A percentile compares a stretch with the other conserved stretches of the same genome.
Conservation (phyloP, 768 basidiomycete species). For the Leccinum uliginosum region DNA sequence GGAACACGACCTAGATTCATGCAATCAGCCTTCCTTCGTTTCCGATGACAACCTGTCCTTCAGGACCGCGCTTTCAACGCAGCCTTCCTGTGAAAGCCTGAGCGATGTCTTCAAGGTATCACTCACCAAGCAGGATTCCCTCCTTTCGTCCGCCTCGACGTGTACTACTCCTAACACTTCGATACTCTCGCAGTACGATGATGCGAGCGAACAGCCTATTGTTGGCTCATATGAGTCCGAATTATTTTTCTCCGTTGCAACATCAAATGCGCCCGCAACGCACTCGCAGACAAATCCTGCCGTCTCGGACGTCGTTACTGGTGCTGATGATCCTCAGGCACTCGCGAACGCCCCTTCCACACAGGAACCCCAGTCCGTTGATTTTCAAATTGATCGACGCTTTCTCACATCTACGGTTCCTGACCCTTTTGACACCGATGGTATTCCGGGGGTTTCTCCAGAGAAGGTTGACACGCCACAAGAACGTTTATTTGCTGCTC, state of each 20-base stretch:
- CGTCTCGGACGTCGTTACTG: not conserved
- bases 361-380: not conserved
- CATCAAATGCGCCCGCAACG: not conserved
- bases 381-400: not conserved
- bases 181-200: conserved; percentile 16
- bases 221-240: not conserved
- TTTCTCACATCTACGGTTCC: not conserved
- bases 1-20: conserved; percentile 10
- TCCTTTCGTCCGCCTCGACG: conserved; percentile 16
- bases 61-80: conserved; percentile 23
- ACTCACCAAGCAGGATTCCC: conserved; percentile 13
- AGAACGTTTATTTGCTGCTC: not conserved
- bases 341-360: not conserved
- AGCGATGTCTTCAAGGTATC: conserved; percentile 17
- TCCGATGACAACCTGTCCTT: conserved; percentile 22
- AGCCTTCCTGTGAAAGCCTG: conserved; percentile 19
- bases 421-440: not conserved
- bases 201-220: conserved; percentile 6
- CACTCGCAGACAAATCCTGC: not conserved
- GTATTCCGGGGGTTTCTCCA: not conserved
- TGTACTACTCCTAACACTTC: conserved; percentile 25
- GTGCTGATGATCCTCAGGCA: not conserved
- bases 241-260: not conserved
- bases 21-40: conserved; percentile 12
- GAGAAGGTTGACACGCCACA: not conserved